Evolutionary conservation across 2,329 filamentous ascomycete species (phyloP), one percentile per base, ranked within the genome.

Genomic region (Aureobasidium sp.): DNA sequence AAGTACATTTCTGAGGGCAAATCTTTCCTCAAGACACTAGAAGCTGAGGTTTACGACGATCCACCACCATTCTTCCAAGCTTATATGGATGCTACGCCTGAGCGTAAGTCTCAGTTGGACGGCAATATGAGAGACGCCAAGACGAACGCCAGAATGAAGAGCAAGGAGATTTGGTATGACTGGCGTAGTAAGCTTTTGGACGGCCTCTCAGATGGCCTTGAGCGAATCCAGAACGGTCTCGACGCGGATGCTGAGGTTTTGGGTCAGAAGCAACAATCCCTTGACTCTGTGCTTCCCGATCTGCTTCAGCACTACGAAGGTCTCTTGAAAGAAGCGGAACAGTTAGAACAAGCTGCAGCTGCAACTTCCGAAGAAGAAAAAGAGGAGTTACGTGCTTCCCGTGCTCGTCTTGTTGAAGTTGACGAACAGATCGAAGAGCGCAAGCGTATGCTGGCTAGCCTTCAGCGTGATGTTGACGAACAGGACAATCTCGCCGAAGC

Each of bases 41-140:
- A 97, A 72, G 85, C 82, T 0, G 91, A 96, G 70, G 96, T 92
- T 0, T 87, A 89, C 64, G 87, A 91, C 66, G 91, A 97, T 63
- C 97, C 97, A 69, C 94, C 94, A 9, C 85, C 90, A 0, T 80
- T 99, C 1, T 96, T 99, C 76, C 86, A 85, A 63, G 94, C 97
- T 72, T 99, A 99, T 72, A 85, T 95, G 66, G 87, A 87, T 10
- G 93, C 93, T 29, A 84, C 89, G 0, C 85, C 91, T 0, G 90
- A 95, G 65, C 86, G 96, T 71, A 91, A 90, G 70, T 77, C 85
- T 3, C 81, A 95, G 58, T 95, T 99, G 87, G 93, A 99, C 76
- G 94, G 90, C 67, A 92, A 97, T 72, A 94, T 99, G 80, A 94
- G 96, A 74, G 97, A 97, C 70, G 89, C 96, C 74, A 97, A 97